Percentiles rank a stretch among this genome's conserved stretches.
Evolutionary conservation across 495 filamentous ascomycete genomes (phyloP).

Genomic region (Bombardia bombarda): DNA sequence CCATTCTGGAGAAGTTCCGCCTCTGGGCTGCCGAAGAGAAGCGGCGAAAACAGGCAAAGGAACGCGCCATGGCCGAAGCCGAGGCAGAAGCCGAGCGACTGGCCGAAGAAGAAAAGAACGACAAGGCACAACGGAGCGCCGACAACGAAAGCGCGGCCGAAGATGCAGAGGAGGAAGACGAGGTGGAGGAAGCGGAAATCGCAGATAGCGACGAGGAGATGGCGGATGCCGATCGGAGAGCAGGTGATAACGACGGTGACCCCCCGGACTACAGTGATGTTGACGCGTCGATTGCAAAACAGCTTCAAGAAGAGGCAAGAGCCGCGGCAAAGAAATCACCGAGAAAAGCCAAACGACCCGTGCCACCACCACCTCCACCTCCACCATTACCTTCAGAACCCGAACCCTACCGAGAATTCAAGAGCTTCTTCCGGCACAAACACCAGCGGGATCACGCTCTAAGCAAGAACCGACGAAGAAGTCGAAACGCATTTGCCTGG

Average conservation of each 20-base stretch:
- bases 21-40: conserved; percentile 88
- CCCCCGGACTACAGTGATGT: conserved; percentile 50
- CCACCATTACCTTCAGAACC: conserved; percentile 16
- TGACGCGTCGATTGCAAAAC: conserved; percentile 62
- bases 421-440: conserved; percentile 72
- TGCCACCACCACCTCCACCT: conserved; percentile 8
- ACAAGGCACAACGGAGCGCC: conserved; percentile 8
- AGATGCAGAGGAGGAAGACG: conserved; percentile 66
- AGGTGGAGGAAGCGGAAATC: conserved; percentile 32
- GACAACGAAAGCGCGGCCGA: conserved; percentile 15
- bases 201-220: conserved; percentile 15
- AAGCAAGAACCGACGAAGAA: conserved; percentile 48
- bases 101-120: conserved; percentile 20
- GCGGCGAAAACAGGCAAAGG: conserved; percentile 60
- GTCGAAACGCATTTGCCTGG: conserved; percentile 53
- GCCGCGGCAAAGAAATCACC: conserved; percentile 22
- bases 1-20: conserved; percentile 77
- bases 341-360: conserved; percentile 1
- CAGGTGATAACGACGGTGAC: conserved; percentile 19
- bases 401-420: conserved; percentile 58
- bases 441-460: conserved; percentile 71
- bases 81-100: conserved; percentile 25
- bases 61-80: conserved; percentile 41
- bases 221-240: conserved; percentile 16
- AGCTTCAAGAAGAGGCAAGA: conserved; percentile 65